Evolutionary conservation across 306 rosid species (phyloP).

Genomic region (Fragaria ananassa): DNA sequence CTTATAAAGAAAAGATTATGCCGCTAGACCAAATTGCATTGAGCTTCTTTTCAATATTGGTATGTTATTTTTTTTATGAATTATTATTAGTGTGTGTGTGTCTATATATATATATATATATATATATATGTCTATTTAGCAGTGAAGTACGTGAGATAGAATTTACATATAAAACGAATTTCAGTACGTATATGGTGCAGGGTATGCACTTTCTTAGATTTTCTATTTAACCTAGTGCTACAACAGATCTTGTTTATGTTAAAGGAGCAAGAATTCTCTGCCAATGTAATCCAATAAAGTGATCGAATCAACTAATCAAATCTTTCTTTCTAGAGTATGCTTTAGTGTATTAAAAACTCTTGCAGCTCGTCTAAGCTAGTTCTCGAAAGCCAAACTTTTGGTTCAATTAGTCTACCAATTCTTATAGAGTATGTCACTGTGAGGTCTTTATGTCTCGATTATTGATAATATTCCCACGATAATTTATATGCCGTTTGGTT

Average conservation of each 20-base stretch:
- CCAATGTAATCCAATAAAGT: conserved; percentile 9
- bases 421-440: background rate
- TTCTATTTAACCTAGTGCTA: background rate
- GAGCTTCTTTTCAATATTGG: too few relatives aligned
- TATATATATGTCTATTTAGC: background rate
- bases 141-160: too few relatives aligned
- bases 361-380: background rate
- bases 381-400: conserved; percentile 14
- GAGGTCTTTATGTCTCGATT: conserved; percentile 9
- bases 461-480: background rate
- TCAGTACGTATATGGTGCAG: background rate
- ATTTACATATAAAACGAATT: background rate
- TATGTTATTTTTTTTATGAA: too few relatives aligned
- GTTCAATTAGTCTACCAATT: conserved; percentile 16
- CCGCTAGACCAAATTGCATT: too few relatives aligned
- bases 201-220: conserved; percentile 3
- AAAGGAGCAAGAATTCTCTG: conserved; percentile 23
- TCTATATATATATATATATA: too few relatives aligned
- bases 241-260: conserved; percentile 28
- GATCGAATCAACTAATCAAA: conserved; percentile 15
- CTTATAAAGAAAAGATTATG: too few relatives aligned
- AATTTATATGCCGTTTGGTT: background rate
- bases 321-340: background rate
- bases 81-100: too few relatives aligned
- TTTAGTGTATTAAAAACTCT: background rate